phyloP scores from a whole-genome alignment of 2,329 filamentous ascomycete species.

The Exophiala oligosperma region DNA sequence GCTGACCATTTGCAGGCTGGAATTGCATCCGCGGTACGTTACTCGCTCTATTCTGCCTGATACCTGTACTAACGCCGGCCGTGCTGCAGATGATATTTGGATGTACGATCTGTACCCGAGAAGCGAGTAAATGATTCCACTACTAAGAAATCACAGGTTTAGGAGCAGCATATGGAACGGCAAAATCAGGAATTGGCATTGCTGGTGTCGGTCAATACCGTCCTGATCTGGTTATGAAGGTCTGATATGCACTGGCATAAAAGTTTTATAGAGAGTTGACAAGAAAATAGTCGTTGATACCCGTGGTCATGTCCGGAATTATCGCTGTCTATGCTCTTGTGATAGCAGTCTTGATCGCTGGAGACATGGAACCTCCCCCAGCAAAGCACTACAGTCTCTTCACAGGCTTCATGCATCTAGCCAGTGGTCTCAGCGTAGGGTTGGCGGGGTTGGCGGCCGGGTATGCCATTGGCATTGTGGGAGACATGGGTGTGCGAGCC shows the following conservation, averaged over 20 bases:
- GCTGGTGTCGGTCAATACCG: constrained; percentile 66
- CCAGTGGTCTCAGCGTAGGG: constrained; percentile 85
- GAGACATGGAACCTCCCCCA: constrained; percentile 75
- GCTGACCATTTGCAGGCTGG: constrained; percentile 45
- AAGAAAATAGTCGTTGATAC: constrained; percentile 46
- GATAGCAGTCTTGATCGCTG: constrained; percentile 91
- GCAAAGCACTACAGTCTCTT: constrained; percentile 76
- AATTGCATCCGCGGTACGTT: constrained; percentile 49
- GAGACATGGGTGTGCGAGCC: constrained; percentile 85
- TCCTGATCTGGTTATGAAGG: constrained; percentile 70
- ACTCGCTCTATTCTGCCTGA: background rate
- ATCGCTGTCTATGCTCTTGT: constrained; percentile 97
- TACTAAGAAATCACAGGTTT: constrained; percentile 49
- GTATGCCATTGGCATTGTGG: constrained; percentile 94
- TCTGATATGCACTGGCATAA: constrained; percentile 24
- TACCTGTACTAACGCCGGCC: constrained; percentile 3
- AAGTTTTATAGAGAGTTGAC: background rate
- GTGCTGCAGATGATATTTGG: constrained; percentile 51
- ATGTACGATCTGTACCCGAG: constrained; percentile 40
- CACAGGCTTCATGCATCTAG: constrained; percentile 90
- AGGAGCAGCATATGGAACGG: constrained; percentile 67
- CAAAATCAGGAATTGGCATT: constrained; percentile 68
- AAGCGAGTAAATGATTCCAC: background rate
- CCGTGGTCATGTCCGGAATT: constrained; percentile 92
- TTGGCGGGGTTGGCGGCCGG: constrained; percentile 90